Conservation (phyloP, 257 asterid species). For the Penstemon davidsonii region DNA sequence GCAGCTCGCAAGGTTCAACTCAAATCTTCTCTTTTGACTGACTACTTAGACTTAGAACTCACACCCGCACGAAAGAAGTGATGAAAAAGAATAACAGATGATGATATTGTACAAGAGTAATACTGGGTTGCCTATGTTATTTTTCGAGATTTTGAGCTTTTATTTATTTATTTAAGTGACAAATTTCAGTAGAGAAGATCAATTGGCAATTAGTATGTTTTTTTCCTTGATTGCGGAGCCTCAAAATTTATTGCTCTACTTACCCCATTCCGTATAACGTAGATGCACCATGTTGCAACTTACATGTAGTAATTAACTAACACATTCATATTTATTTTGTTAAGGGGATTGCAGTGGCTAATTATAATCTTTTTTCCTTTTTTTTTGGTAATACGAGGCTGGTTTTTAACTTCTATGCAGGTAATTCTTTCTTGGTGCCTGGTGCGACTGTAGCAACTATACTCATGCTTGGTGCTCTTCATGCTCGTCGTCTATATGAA, state of each 20-base stretch:
- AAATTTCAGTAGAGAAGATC: background rate
- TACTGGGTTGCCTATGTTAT: background rate
- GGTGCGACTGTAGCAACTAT: conserved; percentile 94
- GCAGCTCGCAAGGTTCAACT: conserved; percentile 58
- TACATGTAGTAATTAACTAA: background rate
- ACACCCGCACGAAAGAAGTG: no score
- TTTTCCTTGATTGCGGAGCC: background rate
- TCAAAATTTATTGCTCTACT: background rate
- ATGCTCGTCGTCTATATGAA: conserved; percentile 81
- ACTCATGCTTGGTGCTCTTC: conserved; percentile 97
- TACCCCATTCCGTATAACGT: background rate
- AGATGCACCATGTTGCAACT: background rate
- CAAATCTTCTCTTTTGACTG: background rate
- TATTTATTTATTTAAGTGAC: background rate
- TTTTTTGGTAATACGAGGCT: background rate
- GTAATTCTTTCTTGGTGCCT: conserved; percentile 67
- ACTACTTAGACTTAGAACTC: background rate
- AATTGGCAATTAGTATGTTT: background rate
- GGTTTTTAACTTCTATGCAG: conserved; percentile 41
- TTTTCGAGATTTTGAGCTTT: background rate
- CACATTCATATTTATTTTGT: background rate
- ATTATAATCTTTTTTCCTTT: background rate
- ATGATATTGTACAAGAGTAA: no score
- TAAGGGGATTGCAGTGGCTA: background rate
- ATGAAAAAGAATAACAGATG: no score